These are phyloP conservation scores for Gossypium schwendimanii DNA, from an alignment of 441 rosid species.

Conservation along the genomic window DNA sequence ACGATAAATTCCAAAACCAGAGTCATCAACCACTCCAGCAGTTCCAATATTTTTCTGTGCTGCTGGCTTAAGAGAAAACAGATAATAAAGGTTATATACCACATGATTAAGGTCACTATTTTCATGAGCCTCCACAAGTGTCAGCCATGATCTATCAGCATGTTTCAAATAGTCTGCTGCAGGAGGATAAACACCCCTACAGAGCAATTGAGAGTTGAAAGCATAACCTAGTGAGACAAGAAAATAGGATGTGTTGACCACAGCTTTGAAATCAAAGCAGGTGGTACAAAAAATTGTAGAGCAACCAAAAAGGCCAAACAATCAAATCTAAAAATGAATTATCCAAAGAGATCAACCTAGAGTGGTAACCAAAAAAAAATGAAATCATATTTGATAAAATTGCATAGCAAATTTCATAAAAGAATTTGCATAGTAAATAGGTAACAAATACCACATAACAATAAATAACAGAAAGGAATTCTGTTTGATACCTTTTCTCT, in stretches of 20 bases:
- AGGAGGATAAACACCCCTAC: constrained; percentile 59
- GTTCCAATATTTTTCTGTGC: neutral
- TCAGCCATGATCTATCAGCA: constrained; percentile 50
- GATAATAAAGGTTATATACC: constrained; percentile 31
- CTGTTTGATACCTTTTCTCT: constrained; percentile 55
- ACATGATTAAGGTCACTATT: constrained; percentile 61
- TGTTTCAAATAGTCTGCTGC: constrained; percentile 56
- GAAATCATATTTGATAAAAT: constrained; percentile 19
- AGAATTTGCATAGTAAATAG: constrained; percentile 7
- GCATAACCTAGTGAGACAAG: neutral
- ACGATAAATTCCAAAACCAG: neutral
- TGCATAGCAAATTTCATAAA: neutral
- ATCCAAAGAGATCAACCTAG: neutral
- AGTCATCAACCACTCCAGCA: neutral
- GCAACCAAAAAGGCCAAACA: constrained; percentile 6
- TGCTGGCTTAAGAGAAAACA: neutral
- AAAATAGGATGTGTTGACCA: neutral
- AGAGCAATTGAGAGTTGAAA: constrained; percentile 24
- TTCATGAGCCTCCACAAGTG: constrained; percentile 81
- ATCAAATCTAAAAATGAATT: neutral
- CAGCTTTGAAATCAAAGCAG: neutral
- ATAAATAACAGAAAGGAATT: neutral
- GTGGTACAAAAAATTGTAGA: neutral
- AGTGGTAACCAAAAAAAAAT: neutral
- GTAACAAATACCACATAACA: neutral